Conservation (phyloP, 176 grass and related monocot genomes). For the Oryza brachyantha region DNA sequence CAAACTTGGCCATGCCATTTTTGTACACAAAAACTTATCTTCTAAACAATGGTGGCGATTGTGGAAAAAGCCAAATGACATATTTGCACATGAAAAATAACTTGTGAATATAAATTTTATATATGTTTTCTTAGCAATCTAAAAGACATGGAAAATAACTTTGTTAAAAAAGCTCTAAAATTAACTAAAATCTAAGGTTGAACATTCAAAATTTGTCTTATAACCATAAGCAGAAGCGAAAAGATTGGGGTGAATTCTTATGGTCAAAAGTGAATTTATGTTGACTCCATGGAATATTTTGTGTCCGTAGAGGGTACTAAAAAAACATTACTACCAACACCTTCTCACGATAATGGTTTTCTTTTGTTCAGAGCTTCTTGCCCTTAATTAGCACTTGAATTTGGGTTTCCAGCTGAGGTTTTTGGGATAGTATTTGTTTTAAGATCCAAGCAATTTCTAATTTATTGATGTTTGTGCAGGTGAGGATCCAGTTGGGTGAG, state of each 20-base stretch:
- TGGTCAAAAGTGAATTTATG: neutral
- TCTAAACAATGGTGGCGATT: no score
- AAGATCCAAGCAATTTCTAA: neutral
- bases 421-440: neutral
- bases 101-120: no score
- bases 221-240: no score
- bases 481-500: slow-evolving; percentile 84
- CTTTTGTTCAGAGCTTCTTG: neutral
- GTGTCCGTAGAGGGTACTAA: neutral
- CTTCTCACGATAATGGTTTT: neutral
- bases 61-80: no score
- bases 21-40: neutral
- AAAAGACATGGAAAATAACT: no score
- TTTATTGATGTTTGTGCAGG: slow-evolving; percentile 41
- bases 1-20: neutral
- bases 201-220: no score
- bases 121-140: no score
- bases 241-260: no score
- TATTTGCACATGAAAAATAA: no score
- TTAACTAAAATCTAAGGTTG: no score
- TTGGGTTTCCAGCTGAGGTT: neutral
- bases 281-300: neutral
- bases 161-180: no score
- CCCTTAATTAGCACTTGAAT: neutral
- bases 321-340: neutral